These are phyloP conservation scores for Suhomyces coccinellae DNA, from an alignment of 1,139 yeast species.

Conservation along the genomic window DNA sequence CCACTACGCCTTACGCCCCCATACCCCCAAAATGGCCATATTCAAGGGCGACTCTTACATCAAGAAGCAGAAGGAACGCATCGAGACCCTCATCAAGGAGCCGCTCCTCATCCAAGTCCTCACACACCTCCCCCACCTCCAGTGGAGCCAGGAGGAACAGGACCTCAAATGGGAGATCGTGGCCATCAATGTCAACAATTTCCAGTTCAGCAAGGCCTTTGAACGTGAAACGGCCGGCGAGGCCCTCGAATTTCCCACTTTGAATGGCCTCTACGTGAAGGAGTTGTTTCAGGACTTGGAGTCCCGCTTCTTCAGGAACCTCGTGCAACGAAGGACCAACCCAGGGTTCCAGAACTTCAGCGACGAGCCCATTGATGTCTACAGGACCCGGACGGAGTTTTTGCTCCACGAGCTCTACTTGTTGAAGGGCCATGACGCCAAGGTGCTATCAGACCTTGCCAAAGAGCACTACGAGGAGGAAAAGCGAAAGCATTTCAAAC, in stretches of 20 bases:
- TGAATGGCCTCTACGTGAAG: slow-evolving; percentile 32
- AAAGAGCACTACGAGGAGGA: slow-evolving; percentile 25
- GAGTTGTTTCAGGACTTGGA: slow-evolving; percentile 23
- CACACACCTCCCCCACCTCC: slow-evolving; percentile 37
- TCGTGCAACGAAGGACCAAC: background rate
- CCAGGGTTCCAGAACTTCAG: background rate
- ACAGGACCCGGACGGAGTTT: slow-evolving; percentile 8
- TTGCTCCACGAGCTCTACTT: slow-evolving; percentile 29
- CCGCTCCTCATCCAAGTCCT: slow-evolving; percentile 35
- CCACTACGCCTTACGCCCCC: background rate
- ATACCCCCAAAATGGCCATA: slow-evolving; percentile 8
- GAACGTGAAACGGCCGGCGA: slow-evolving; percentile 7
- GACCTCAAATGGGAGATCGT: slow-evolving; percentile 39
- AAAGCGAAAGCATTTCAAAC: slow-evolving; percentile 13
- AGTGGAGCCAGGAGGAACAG: slow-evolving; percentile 24
- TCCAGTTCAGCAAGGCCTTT: slow-evolving; percentile 19
- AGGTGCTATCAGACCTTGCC: slow-evolving; percentile 28
- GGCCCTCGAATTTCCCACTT: slow-evolving; percentile 27
- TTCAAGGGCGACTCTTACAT: slow-evolving; percentile 26
- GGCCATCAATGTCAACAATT: slow-evolving; percentile 33
- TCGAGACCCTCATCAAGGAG: slow-evolving; percentile 26
- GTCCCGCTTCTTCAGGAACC: background rate
- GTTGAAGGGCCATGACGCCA: slow-evolving; percentile 25
- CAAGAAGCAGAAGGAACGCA: slow-evolving; percentile 29
- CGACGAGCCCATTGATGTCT: background rate